Base-by-base conservation (phyloP, 2,329 filamentous ascomycete genomes). In the Aspergillus arachidicola region DNA sequence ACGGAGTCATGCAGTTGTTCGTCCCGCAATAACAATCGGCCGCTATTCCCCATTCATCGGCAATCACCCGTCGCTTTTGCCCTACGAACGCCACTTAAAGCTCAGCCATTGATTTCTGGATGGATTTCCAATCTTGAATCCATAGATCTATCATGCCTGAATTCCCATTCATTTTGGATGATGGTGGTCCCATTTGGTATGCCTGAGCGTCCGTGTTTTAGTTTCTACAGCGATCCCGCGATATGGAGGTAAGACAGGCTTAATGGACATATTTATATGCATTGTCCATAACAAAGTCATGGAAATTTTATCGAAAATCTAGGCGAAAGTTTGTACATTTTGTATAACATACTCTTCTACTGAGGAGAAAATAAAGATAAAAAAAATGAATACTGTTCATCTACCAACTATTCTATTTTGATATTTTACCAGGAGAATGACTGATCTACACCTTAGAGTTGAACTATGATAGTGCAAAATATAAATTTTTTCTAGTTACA, bases 1-100 rank as follows among this genome's bases (percentile, higher is more conserved):
- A 19, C 28, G 41, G 43, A 36, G n/a, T 28, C 30, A 59, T 59
- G 58, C 58, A 4, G 21, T 32, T 16, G 23, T 30, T 51, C n/a
- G 46, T 30, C 46, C 66, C 68, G 68, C 68, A 69, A 66, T 54
- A 69, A 69, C 61, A 66, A 69, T 69, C 58, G 63, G 60, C 68
- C 68, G 68, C 66, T 50, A 63, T 41, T 59, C 58, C 63, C 61
- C 59, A 58, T 62, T 61, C 38, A 60, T 30, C 19, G 58, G 14
- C 43, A 53, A 28, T 41, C 38, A n/a, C 38, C 38, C n/a, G 38
- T 41, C 16, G 16, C 16, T 41, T 41, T 41, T 41, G 38, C 38
- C 38, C 38, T 41, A 41, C 19, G 3, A 41, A 41, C 16, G 19
- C 38, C 38, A 6, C 12, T 36, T 16, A 0, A 16, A 16, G 3